Conservation (phyloP, 176 grass and related monocot species). For the Oryza nivara region DNA sequence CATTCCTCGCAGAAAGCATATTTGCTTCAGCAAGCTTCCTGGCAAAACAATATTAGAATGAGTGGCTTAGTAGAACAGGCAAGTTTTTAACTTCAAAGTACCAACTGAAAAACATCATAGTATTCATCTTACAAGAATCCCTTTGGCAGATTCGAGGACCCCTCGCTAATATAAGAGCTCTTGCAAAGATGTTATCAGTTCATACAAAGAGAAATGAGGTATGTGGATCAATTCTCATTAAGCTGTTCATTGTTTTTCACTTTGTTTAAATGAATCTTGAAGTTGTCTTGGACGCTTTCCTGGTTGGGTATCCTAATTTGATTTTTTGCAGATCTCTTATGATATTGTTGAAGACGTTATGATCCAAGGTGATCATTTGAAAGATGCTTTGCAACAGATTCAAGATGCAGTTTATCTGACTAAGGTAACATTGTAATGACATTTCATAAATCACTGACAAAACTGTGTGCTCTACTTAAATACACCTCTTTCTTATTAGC, state of each 20-base stretch:
- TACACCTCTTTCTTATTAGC: neutral
- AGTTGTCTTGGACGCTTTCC: neutral
- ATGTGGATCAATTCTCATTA: slow-evolving; percentile 1
- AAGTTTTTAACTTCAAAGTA: slow-evolving; percentile 20
- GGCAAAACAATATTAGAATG: slow-evolving; percentile 90
- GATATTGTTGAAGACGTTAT: slow-evolving; percentile 82
- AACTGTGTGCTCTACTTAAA: neutral
- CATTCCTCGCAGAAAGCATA: slow-evolving; percentile 60
- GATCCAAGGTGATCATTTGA: slow-evolving; percentile 80
- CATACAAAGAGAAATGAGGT: slow-evolving; percentile 71
- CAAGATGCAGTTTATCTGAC: slow-evolving; percentile 80
- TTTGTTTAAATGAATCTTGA: neutral
- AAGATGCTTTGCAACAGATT: slow-evolving; percentile 73
- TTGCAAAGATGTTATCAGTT: slow-evolving; percentile 74
- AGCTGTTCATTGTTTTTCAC: neutral
- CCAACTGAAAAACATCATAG: neutral
- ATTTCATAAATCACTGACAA: neutral
- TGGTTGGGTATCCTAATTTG: slow-evolving; percentile 18
- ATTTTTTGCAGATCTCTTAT: slow-evolving; percentile 62
- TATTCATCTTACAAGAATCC: slow-evolving; percentile 29
- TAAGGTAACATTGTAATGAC: slow-evolving; percentile 51
- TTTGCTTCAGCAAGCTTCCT: slow-evolving; percentile 79
- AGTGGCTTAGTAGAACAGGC: slow-evolving; percentile 78
- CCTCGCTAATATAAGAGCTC: slow-evolving; percentile 71
- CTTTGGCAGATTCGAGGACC: slow-evolving; percentile 68